Conservation (phyloP, 2,329 filamentous ascomycete species). For the Aureobasidium sp. region DNA sequence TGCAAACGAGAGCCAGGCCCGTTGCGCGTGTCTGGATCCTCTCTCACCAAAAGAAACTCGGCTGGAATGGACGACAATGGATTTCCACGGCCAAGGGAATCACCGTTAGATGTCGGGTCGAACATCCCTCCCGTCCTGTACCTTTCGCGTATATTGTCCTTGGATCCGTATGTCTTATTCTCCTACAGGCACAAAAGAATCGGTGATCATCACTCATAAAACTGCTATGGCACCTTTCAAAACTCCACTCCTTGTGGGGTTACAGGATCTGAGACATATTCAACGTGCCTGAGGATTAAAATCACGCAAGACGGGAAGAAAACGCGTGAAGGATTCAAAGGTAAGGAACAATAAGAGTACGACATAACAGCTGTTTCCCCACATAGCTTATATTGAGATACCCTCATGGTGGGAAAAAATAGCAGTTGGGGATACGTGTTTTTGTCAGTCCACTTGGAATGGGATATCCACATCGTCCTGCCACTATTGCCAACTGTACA, state of each 20-base stretch:
- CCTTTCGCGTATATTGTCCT: background rate
- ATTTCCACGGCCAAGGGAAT: background rate
- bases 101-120: background rate
- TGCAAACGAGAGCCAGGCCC: background rate
- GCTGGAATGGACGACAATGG: background rate
- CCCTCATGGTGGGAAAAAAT: background rate
- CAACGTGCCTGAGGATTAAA: background rate
- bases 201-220: background rate
- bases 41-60: background rate
- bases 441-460: background rate
- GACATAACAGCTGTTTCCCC: background rate
- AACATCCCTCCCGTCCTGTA: background rate
- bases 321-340: background rate
- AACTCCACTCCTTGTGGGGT: background rate
- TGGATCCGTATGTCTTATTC: background rate
- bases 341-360: background rate
- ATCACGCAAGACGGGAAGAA: background rate
- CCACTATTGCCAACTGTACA: slow-evolving; percentile 6
- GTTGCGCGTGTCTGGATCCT: background rate
- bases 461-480: background rate
- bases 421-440: background rate
- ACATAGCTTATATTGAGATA: background rate
- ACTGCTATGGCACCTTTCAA: background rate
- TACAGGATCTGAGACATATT: background rate
- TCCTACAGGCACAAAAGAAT: background rate